Conservation (phyloP, 768 basidiomycete species). For the Calocera viscosa region DNA sequence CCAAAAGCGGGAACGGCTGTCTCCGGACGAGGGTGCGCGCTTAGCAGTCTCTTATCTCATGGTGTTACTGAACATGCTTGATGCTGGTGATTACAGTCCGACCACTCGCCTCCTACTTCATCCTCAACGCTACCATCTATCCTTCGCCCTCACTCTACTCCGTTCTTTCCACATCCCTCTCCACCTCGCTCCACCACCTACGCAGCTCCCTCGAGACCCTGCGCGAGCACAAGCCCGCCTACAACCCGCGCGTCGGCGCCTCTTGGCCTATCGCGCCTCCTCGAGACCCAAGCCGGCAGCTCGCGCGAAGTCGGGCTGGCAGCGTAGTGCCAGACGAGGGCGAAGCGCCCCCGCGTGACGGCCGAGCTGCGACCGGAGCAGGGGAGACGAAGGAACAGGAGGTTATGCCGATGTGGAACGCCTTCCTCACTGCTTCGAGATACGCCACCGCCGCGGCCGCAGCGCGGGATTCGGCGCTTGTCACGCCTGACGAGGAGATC, state of each 20-base stretch:
- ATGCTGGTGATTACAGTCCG: constrained; percentile 37
- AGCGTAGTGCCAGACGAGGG: neutral
- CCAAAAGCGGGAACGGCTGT: constrained; percentile 74
- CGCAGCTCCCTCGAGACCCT: constrained; percentile 66
- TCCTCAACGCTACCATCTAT: constrained; percentile 80
- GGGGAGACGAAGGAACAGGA: neutral
- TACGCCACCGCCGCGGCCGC: neutral
- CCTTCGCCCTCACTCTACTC: constrained; percentile 77
- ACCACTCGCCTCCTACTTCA: constrained; percentile 72
- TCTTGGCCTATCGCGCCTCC: constrained; percentile 53
- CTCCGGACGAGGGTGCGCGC: constrained; percentile 64
- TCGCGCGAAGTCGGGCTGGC: neutral
- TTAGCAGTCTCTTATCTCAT: constrained; percentile 6
- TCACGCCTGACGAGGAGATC: neutral
- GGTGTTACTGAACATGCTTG: neutral
- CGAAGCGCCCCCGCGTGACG: neutral
- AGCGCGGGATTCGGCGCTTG: neutral
- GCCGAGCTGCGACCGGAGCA: neutral
- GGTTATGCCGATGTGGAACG: neutral
- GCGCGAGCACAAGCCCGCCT: constrained; percentile 62
- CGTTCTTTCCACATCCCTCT: constrained; percentile 52
- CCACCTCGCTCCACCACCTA: constrained; percentile 27
- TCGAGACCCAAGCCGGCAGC: neutral
- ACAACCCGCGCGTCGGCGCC: constrained; percentile 72
- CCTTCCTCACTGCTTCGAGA: neutral